Percentiles rank a stretch among this genome's conserved stretches.
Conservation (phyloP, 495 filamentous ascomycete genomes). For the Penicillium argentinense region DNA sequence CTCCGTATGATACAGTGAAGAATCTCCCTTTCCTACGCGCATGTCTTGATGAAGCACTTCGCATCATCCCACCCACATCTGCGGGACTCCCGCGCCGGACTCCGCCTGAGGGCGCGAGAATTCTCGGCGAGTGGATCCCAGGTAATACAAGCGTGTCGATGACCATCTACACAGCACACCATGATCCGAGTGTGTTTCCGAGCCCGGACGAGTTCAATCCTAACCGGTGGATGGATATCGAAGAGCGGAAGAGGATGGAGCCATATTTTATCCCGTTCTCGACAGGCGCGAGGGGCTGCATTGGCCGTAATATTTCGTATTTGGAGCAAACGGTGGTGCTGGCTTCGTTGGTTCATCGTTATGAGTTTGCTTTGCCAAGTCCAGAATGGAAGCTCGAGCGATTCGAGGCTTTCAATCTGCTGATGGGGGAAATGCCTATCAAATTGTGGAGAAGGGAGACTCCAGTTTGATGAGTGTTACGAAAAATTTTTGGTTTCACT, state of each 20-base stretch:
- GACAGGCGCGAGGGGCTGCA: constrained; percentile 14
- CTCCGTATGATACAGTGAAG: constrained; percentile 36
- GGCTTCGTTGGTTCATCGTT: constrained; percentile 32
- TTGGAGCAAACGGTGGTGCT: constrained; percentile 33
- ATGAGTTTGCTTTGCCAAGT: constrained; percentile 30
- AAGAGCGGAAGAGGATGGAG: constrained; percentile 21
- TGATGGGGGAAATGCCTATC: constrained; percentile 15
- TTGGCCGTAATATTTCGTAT: constrained; percentile 38
- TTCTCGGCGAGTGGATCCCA: constrained; percentile 34
- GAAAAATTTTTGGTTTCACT: too few relatives aligned
- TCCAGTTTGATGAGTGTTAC: not conserved
- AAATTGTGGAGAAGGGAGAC: constrained; percentile 10
- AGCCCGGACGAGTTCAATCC: constrained; percentile 26
- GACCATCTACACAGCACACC: constrained; percentile 22
- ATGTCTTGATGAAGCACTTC: constrained; percentile 43
- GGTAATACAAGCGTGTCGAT: constrained; percentile 25
- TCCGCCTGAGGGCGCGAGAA: constrained; percentile 28
- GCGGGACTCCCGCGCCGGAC: constrained; percentile 30
- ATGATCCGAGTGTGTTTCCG: constrained; percentile 19
- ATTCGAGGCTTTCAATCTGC: constrained; percentile 12
- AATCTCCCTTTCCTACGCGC: constrained; percentile 36
- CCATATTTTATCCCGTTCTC: constrained; percentile 33
- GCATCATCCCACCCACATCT: constrained; percentile 36
- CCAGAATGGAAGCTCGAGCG: constrained; percentile 12
- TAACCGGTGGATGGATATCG: constrained; percentile 24